A percentile compares a stretch with the other conserved stretches of the same genome.
phyloP scores from a whole-genome alignment of 2,329 filamentous ascomycete species.

The Hirsutella minnesotensis region DNA sequence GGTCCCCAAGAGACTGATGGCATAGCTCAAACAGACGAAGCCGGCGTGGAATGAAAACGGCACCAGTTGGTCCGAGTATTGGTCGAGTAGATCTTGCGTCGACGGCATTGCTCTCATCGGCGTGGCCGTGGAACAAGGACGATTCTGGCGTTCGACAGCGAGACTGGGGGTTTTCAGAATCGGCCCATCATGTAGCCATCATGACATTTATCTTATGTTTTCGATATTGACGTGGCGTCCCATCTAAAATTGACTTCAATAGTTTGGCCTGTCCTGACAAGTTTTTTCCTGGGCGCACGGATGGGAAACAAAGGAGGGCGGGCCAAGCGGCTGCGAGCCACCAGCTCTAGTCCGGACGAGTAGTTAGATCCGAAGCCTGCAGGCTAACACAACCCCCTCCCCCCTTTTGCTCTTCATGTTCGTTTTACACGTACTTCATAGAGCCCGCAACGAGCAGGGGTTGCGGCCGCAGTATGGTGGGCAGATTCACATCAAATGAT shows the following conservation, averaged over 20 bases:
- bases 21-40: constrained; percentile 60
- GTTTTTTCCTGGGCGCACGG: background rate
- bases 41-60: constrained; percentile 40
- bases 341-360: background rate
- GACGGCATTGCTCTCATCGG: constrained; percentile 2
- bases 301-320: background rate
- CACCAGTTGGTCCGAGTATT: constrained; percentile 33
- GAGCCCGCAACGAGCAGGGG: too few species aligned
- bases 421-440: too few species aligned
- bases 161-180: too few species aligned
- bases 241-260: background rate
- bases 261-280: background rate
- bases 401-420: too few species aligned
- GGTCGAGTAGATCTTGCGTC: constrained; percentile 17
- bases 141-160: too few species aligned
- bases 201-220: background rate
- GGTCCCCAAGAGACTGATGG: constrained; percentile 68
- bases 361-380: background rate
- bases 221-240: background rate
- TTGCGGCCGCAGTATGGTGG: too few species aligned
- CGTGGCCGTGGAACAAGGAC: background rate
- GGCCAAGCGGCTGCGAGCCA: background rate
- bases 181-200: background rate
- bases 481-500: too few species aligned
- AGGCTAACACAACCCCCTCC: background rate